phyloP scores from a whole-genome alignment of 129 eudicot species.

The Helichrysum umbraculigerum region DNA sequence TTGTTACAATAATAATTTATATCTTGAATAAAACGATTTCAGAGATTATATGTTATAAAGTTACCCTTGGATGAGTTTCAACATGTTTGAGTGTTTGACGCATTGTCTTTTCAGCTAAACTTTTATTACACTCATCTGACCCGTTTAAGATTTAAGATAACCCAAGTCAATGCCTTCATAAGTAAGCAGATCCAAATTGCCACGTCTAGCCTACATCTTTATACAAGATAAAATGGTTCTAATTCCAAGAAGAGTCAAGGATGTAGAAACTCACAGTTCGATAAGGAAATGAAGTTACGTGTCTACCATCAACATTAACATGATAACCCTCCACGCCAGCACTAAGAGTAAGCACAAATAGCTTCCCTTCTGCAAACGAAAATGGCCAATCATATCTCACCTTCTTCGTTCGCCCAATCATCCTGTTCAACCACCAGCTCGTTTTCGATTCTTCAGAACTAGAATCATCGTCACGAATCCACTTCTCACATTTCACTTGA shows the following conservation, averaged over 20 bases:
- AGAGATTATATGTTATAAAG: neutral
- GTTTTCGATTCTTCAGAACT: constrained; percentile 54
- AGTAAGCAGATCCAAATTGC: neutral
- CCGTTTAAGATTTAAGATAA: neutral
- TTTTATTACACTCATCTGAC: neutral
- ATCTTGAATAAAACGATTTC: neutral
- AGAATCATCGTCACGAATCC: constrained; percentile 64
- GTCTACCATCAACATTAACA: constrained; percentile 79
- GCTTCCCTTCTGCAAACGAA: constrained; percentile 68
- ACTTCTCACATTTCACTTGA: constrained; percentile 70
- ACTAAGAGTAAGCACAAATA: constrained; percentile 71
- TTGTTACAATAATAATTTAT: neutral
- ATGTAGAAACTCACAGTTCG: constrained; percentile 57
- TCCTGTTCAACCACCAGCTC: constrained; percentile 69
- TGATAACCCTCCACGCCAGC: constrained; percentile 90
- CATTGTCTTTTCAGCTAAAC: neutral
- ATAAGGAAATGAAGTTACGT: constrained; percentile 78
- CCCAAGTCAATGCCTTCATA: neutral
- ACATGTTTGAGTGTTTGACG: neutral
- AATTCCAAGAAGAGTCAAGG: neutral
- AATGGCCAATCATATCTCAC: constrained; percentile 66
- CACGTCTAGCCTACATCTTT: neutral
- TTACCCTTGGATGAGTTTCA: neutral
- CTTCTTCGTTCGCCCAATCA: constrained; percentile 65
- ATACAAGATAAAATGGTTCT: neutral